Base-by-base conservation (phyloP, 495 filamentous ascomycete species). In the Lepraria neglecta region DNA sequence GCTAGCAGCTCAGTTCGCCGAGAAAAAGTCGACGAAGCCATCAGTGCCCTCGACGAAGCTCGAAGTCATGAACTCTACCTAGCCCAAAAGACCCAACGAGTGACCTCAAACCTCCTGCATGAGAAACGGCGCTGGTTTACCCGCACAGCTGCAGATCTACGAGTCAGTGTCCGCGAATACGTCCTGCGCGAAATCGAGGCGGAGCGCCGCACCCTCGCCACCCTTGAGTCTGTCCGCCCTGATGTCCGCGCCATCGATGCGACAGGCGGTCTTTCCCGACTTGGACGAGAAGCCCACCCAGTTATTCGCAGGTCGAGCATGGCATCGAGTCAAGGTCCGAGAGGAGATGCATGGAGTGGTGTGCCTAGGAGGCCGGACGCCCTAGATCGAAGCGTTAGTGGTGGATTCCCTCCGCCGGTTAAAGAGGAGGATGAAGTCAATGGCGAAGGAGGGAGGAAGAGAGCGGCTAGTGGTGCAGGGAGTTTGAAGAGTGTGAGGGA, bases 11-110 rank as follows among this genome's bases (percentile, higher is more conserved):
- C 83, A 43, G 90, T 97, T 24, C 86, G 89, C 48, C 82, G 85
- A 38, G 94, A 99, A 64, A 97, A 96, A 74, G 94, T 96, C 28
- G 94, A 99, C 69, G 95, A 97, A 73, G 95, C 92, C 12, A 91
- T 99, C 70, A 81, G 80, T 55, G 81, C 89, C 6, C 80, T 97
- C 11, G 88, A 96, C 63, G 92, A 97, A 68, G 95, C 95, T 1
- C 82, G 87, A 54, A 81, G 76, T 61, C 81, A 87, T 52, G 95
- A 97, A 72, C 68, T 80, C 6, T 88, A 90, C 65, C 84, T 99
- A 27, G 80, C 81, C 48, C 83, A 87, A 67, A 95, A 94, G 68
- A 91, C 90, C 0, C 83, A 89, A 50, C 82, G 91, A 28, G 92
- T 97, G 15, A 97, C 94, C 2, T 76, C 84, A 21, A 97, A 95